Evolutionary conservation across 495 filamentous ascomycete genomes (phyloP), one percentile per base, ranked within the genome.

Genomic region (Podospora bellae-mahoneyi): DNA sequence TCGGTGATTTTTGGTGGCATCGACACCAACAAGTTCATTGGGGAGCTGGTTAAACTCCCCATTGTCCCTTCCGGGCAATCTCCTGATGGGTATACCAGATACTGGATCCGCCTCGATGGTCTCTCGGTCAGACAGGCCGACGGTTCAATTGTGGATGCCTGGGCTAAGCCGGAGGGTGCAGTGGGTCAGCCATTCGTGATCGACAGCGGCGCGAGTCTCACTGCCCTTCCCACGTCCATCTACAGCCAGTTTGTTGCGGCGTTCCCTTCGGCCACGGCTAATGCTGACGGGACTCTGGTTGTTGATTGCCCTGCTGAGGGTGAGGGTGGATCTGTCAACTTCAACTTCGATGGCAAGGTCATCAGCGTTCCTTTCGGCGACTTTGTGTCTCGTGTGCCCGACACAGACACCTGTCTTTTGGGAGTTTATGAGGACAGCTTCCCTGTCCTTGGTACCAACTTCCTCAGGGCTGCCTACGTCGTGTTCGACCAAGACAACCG

Each of bases 401-500:
- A 48, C 15, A 26, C 62, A 32, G 59, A 60, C 32, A 7, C 66
- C 9, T 73, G 72, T 19, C 57, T 79, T 72, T 82, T 73, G 74
- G 80, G 83, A 15, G 90, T 88, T 4, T 74, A 78, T 27, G 86
- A 85, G 69, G 84, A 87, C 57, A 76, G 85, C 81, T 59, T 75
- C 81, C 19, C 79, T 77, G 32, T 96, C 16, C 83, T 99, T 30
- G 95, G 95, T n/a, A 94, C 97, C 75, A 97, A 94, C 1, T 97
- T 97, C 81, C 82, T 99, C 9, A 88, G 95, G 67, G 90, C 90
- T 19, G 92, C 93, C 0, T 99, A 97, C 72, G 91, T 96, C n/a
- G 95, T 98, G 0, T 98, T 94, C 75, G 94, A 98, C 72, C 82
- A 96, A 7, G 84, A 84, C 30, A 97, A 96, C 78, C 90, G 93